Evolutionary conservation across 768 basidiomycete genomes (phyloP).

Genomic region (Cystobasidium onofrii): DNA sequence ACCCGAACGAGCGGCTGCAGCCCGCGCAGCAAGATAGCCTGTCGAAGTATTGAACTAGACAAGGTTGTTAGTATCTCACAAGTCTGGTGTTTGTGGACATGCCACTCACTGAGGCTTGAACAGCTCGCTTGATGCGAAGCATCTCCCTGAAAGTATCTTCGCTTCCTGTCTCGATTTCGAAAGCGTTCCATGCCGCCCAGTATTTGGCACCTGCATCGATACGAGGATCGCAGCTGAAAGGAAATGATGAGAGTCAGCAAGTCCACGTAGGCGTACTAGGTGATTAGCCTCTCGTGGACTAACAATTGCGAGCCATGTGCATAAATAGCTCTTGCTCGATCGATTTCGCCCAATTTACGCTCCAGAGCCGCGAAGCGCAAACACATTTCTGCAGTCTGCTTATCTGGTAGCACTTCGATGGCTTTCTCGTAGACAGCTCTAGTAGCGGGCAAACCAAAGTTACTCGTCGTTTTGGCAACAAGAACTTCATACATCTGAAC

Average conservation of each 20-base stretch:
- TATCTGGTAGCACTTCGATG: slow-evolving; percentile 82
- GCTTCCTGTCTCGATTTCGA: slow-evolving; percentile 96
- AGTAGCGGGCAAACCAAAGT: slow-evolving; percentile 91
- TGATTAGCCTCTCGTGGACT: slow-evolving; percentile 43
- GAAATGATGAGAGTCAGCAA: not conserved
- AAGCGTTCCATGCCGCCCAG: slow-evolving; percentile 94
- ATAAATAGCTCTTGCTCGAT: slow-evolving; percentile 89
- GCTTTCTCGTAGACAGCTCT: slow-evolving; percentile 93
- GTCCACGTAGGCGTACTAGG: not conserved
- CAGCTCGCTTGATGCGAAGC: slow-evolving; percentile 64
- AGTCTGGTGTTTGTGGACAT: not conserved
- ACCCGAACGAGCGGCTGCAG: slow-evolving; percentile 53
- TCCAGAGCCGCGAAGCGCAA: slow-evolving; percentile 90
- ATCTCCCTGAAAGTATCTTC: slow-evolving; percentile 84
- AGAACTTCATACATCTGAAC: slow-evolving; percentile 98
- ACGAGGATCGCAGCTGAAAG: slow-evolving; percentile 33
- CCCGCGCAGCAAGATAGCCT: slow-evolving; percentile 46
- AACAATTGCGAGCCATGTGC: slow-evolving; percentile 98
- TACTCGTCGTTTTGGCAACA: slow-evolving; percentile 90
- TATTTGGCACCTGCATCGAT: slow-evolving; percentile 54
- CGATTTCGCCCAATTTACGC: slow-evolving; percentile 96
- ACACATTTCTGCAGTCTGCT: slow-evolving; percentile 95
- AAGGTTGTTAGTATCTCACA: not conserved
- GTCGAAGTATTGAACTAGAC: slow-evolving; percentile 82
- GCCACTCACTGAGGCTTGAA: slow-evolving; percentile 64